Conservation (phyloP, 768 basidiomycete genomes). For the Panaeolus cyanescens region DNA sequence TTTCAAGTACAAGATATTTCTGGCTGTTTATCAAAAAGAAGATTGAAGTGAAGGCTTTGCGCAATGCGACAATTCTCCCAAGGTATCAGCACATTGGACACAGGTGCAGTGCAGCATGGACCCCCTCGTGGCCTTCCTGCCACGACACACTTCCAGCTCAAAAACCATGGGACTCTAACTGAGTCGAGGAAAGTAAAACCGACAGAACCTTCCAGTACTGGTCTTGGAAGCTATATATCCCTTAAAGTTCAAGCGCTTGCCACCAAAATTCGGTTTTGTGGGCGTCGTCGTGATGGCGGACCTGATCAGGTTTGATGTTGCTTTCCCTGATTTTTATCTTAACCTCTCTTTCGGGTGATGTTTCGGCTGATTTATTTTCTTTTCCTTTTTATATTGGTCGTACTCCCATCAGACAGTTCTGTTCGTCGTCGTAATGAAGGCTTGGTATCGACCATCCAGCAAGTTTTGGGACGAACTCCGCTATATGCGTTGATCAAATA, state of each 20-base stretch:
- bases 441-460: not conserved
- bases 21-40: conserved; percentile 23
- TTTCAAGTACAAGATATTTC: conserved; percentile 35
- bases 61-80: not conserved
- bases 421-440: not conserved
- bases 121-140: conserved; percentile 1
- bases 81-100: not conserved
- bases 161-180: not conserved
- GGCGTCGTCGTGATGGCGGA: not conserved
- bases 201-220: not conserved
- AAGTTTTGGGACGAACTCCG: too few species aligned
- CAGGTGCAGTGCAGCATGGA: not conserved
- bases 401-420: not conserved
- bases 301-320: conserved; percentile 1
- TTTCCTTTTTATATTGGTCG: not conserved
- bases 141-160: not conserved
- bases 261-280: not conserved
- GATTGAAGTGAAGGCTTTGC: conserved; percentile 9
- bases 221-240: not conserved
- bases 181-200: not conserved
- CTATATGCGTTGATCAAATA: not conserved
- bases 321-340: not conserved
- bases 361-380: not conserved
- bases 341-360: not conserved
- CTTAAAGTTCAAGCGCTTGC: not conserved